These are phyloP conservation scores for Besnoitia besnoiti DNA, from an alignment of 169 alveolate genomes.

Conservation along the genomic window DNA sequence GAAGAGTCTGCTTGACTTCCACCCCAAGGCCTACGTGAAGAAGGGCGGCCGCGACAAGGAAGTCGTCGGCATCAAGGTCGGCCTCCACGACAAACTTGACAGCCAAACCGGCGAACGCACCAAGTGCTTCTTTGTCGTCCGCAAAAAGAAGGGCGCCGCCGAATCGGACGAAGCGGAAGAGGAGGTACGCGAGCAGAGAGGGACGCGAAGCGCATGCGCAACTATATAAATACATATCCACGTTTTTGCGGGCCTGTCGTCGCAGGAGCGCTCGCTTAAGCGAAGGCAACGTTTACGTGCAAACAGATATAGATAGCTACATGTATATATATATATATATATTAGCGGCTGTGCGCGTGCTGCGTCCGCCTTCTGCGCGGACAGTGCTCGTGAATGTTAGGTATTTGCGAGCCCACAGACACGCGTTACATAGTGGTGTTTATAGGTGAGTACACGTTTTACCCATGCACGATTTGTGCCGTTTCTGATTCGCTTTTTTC, in stretches of 20 bases:
- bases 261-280: not conserved
- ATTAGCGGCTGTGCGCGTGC: not conserved
- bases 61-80: constrained; percentile 30
- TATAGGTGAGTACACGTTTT: too few relatives aligned
- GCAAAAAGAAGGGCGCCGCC: constrained; percentile 1
- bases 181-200: constrained; percentile 24
- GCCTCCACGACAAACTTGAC: constrained; percentile 31
- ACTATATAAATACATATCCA: not conserved
- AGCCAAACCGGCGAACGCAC: not conserved
- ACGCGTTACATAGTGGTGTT: too few relatives aligned
- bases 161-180: constrained; percentile 38
- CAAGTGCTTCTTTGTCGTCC: constrained; percentile 56
- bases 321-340: not conserved
- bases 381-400: too few relatives aligned
- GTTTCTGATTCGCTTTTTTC: not conserved
- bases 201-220: not conserved
- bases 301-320: not conserved
- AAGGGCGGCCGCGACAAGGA: constrained; percentile 39
- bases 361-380: not conserved
- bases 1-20: constrained; percentile 35
- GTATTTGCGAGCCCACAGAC: too few relatives aligned
- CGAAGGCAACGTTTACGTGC: not conserved
- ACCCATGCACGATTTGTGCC: not conserved
- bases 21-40: constrained; percentile 42
- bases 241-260: not conserved